Conservation (phyloP, 768 basidiomycete genomes). For the Calvatia gigantea region DNA sequence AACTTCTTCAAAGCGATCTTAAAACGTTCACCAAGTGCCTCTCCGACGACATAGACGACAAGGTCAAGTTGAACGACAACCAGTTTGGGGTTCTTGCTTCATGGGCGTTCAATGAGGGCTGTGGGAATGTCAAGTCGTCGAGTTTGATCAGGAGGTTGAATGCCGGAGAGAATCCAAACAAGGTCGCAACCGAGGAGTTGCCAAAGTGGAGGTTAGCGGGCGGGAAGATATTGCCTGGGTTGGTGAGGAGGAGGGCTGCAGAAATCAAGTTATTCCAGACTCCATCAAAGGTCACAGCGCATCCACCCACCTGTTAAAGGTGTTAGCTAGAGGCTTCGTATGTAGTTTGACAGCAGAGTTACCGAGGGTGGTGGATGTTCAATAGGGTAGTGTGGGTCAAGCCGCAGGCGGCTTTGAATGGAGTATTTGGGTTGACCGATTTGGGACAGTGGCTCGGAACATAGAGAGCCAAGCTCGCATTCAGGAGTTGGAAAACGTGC, state of each 20-base stretch:
- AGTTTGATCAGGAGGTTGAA: constrained; percentile 31
- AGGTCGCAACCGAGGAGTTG: constrained; percentile 32
- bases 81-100: constrained; percentile 32
- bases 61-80: constrained; percentile 31
- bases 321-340: too few species aligned
- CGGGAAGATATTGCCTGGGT: constrained; percentile 26
- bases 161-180: constrained; percentile 30
- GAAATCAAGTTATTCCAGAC: constrained; percentile 33
- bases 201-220: constrained; percentile 30
- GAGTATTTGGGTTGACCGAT: too few species aligned
- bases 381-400: too few species aligned
- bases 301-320: too few species aligned
- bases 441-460: too few species aligned
- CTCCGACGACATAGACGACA: constrained; percentile 22
- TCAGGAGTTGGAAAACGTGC: too few species aligned
- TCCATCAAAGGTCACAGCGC: constrained; percentile 27
- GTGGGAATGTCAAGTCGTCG: constrained; percentile 24
- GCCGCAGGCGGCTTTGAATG: too few species aligned
- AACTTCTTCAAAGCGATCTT: constrained; percentile 26
- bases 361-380: too few species aligned
- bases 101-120: constrained; percentile 32
- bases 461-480: too few species aligned
- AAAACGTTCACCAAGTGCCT: constrained; percentile 27
- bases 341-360: too few species aligned
- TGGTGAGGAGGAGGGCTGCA: constrained; percentile 26